Base-by-base conservation (phyloP, 192 early-diverging fungal species). In the Gonapodya sp. region DNA sequence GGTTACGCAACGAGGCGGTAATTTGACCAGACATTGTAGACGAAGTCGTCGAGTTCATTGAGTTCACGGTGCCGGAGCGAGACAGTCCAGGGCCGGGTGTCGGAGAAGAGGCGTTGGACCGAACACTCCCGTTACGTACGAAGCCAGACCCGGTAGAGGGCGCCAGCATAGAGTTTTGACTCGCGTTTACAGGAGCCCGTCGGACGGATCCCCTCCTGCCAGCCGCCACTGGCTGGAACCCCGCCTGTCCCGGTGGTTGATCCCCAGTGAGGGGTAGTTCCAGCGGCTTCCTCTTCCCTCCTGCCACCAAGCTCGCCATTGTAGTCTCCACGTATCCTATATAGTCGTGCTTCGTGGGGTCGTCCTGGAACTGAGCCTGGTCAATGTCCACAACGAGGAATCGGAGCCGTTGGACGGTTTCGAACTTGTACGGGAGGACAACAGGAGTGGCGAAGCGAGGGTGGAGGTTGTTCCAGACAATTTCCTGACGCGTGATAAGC, bases 401-500 rank as follows among this genome's bases (percentile, higher is more conserved):
- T 2, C 75, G 18, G 30, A 77, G 75, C 8, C 34, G 18, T 34
- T 77, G 75, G 8, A 77, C 75, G 31, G 30, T 77, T 34, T 77
- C 75, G 75, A 77, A 77, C 30, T 32, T 77, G 75, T 77, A 77
- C 8, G 18, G 30, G 30, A 77, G 18, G 75, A 77, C 75, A 33
- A 77, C 34, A 8, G 75, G 30, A 31, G 18, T 77, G 30, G 75
- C 75, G 75, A 77, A 77, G 75, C 75, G 75, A 33, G 75, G 75
- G 31, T 2, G 14, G 75, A 77, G 75, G 8, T 18, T 32, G 75
- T 77, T 34, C 75, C 75, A 34, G 2, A 77, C 34, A 2, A 31
- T 34, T 34, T 77, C 75, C 75, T 18, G 18, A 18, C 8, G 64
- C 64, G 16, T 30, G 64, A 72, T 72, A n/a, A n/a, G n/a, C n/a